These are phyloP conservation scores for Datisca glomerata DNA, from an alignment of 306 rosid species.

Conservation along the genomic window DNA sequence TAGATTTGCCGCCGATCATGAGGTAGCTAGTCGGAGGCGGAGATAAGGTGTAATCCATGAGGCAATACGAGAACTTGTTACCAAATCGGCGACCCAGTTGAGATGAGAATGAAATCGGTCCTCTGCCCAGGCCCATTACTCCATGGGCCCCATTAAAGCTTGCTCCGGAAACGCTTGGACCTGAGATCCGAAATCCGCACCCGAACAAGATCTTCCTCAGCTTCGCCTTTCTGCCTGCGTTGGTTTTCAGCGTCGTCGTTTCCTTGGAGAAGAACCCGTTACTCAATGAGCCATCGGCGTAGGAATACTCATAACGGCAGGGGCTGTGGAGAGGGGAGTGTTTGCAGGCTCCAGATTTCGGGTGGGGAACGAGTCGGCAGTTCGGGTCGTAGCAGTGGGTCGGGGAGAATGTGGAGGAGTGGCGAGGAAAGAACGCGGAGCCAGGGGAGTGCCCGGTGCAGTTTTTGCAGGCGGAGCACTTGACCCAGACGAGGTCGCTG, in stretches of 20 bases:
- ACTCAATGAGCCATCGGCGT: constrained; percentile 47
- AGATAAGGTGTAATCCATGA: constrained; percentile 54
- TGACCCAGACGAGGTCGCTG: constrained; percentile 67
- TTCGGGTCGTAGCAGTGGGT: constrained; percentile 46
- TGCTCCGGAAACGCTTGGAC: constrained; percentile 49
- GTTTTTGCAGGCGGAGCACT: constrained; percentile 51
- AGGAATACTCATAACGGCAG: constrained; percentile 46
- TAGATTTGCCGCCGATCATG: constrained; percentile 27
- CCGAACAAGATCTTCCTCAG: constrained; percentile 27
- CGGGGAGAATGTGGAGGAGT: constrained; percentile 43
- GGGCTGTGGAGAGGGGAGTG: constrained; percentile 44
- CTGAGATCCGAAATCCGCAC: constrained; percentile 44
- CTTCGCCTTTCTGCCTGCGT: constrained; percentile 13
- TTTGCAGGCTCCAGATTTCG: constrained; percentile 28
- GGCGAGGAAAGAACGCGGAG: constrained; percentile 51
- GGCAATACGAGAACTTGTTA: constrained; percentile 60
- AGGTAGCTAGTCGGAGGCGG: constrained; percentile 69
- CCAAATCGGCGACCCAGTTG: constrained; percentile 54
- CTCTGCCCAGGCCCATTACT: constrained; percentile 68
- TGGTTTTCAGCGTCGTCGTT: constrained; percentile 34
- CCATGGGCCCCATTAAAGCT: constrained; percentile 61
- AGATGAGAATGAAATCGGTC: constrained; percentile 53
- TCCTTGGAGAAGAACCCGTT: constrained; percentile 59
- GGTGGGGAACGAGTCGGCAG: constrained; percentile 41
- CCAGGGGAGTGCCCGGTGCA: constrained; percentile 27